phyloP scores from a whole-genome alignment of 2,329 filamentous ascomycete genomes.

The Nemania sp. region DNA sequence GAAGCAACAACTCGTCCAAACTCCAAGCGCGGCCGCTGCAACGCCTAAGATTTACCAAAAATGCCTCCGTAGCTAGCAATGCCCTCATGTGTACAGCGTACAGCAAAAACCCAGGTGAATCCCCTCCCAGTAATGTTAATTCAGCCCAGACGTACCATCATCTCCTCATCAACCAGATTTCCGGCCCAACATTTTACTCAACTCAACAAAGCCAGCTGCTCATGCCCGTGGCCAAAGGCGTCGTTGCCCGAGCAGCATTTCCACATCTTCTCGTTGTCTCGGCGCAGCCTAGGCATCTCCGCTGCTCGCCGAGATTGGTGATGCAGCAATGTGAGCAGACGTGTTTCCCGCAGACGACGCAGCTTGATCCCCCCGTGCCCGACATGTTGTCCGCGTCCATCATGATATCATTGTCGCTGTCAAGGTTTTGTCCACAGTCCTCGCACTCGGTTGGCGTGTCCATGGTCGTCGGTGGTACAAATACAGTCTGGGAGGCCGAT shows the following conservation, averaged over 20 bases:
- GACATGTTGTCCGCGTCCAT: conserved; percentile 45
- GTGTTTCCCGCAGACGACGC: conserved; percentile 56
- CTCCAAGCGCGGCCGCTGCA: neutral
- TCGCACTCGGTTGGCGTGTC: conserved; percentile 52
- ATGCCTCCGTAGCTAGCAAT: neutral
- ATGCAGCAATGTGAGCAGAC: conserved; percentile 65
- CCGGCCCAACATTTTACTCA: neutral
- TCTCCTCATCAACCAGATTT: neutral
- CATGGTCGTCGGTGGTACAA: conserved; percentile 19
- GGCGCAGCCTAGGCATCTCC: conserved; percentile 58
- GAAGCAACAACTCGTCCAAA: neutral
- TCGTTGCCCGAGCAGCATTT: neutral
- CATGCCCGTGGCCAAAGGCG: conserved; percentile 16
- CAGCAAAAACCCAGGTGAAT: neutral
- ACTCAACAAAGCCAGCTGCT: conserved; percentile 23
- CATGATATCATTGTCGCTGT: conserved; percentile 30
- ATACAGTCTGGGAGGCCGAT: conserved; percentile 34
- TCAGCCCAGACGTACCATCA: too few relatives aligned
- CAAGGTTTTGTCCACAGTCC: conserved; percentile 52
- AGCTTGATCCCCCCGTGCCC: conserved; percentile 46
- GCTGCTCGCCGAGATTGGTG: conserved; percentile 59
- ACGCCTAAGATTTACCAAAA: neutral
- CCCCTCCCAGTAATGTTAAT: too few relatives aligned
- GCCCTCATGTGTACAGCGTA: neutral
- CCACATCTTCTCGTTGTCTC: conserved; percentile 40